phyloP scores from a whole-genome alignment of 2,329 filamentous ascomycete genomes.

The Aspergillus niger region DNA sequence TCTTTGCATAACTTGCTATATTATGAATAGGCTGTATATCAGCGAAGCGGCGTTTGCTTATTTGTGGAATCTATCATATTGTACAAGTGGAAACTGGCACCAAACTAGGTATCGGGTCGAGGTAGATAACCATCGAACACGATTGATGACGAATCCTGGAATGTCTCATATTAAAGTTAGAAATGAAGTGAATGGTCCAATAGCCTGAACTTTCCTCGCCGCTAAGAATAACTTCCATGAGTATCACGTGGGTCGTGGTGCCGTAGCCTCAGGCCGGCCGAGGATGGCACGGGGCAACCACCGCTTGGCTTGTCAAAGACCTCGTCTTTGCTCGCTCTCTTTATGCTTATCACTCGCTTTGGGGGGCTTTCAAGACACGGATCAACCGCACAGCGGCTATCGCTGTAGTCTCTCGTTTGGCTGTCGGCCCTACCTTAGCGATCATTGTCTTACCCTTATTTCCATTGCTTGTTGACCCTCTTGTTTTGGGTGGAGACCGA shows the following conservation, averaged over 20 bases:
- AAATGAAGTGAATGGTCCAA: not conserved
- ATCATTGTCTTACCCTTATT: not conserved
- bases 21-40: conserved; percentile 2
- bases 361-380: not conserved
- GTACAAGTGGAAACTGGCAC: not conserved
- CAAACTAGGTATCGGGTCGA: not conserved
- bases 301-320: not conserved
- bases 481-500: conserved; percentile 6
- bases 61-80: conserved; percentile 1
- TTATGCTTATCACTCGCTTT: not conserved
- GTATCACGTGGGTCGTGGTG: not conserved
- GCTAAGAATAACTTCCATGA: not conserved
- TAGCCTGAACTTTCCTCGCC: not conserved
- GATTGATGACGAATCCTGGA: not conserved
- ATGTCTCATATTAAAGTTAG: not conserved
- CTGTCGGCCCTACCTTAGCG: not conserved
- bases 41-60: conserved; percentile 1
- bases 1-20: not conserved
- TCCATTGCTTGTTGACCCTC: conserved; percentile 1
- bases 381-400: not conserved
- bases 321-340: too few species aligned
- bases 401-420: not conserved
- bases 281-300: not conserved
- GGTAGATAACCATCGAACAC: not conserved
- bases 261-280: not conserved